Base-by-base conservation (phyloP, 257 asterid genomes). In the Coffea canephora region DNA sequence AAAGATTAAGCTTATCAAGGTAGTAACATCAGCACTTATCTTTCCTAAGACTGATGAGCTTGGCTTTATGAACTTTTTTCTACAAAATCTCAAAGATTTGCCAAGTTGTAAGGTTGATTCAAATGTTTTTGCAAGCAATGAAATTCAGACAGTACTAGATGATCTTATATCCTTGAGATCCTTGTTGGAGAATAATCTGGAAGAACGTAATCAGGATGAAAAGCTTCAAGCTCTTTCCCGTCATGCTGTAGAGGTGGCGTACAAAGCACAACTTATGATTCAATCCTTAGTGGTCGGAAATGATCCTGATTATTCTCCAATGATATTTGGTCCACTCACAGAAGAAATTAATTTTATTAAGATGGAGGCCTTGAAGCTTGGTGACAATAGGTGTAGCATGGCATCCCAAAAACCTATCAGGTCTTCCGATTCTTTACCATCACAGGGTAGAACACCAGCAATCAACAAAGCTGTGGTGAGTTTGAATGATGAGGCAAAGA, bases 201-300 rank as follows among this genome's bases (percentile, higher is more conserved):
- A 25, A 43, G 13, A 41, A 1, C 27, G 14, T 21, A 18, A 57
- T 14, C 23, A 36, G 21, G 75, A 55, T 7, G 68, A 75, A 10
- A 61, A 75, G 27, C 18, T 43, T 2, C 50, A 57, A 43, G 72
- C 67, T 55, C 27, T 69, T 55, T 55, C 80, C 72, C 18, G 1
- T n/a, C 48, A 43, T 27, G 15, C 54, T 21, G 39, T 80, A 8
- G 36, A 27, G 36, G 75, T 80, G 65, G 70, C 79, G 8, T 67
- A 73, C 75, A 43, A 25, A 54, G 50, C 48, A n/a, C 76, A 80
- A 39, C 43, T 39, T 74, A 65, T 54, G 19, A 49, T 66, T 36
- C 39, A 54, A 69, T 13, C 69, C 3, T 75, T 71, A 21, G 18
- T n/a, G 14, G 46, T 66, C 13, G 25, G 15, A 7, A 65, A 68